Percentiles rank a stretch among this genome's conserved stretches.
Evolutionary conservation across 108 stramenopile genomes (phyloP).

Genomic region (Bacterosira constricta): DNA sequence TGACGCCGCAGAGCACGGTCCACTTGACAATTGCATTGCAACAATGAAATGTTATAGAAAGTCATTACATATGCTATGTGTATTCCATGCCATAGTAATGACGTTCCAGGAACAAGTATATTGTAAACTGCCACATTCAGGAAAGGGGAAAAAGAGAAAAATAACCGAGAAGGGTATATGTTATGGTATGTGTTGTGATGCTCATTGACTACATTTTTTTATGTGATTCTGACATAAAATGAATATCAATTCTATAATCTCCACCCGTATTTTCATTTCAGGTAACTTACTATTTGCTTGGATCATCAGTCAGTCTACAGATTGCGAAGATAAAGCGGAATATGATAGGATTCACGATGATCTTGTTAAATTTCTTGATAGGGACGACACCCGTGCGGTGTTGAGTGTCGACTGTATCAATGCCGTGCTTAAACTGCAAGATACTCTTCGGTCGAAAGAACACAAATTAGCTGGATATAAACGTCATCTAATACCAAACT

Average conservation of each 20-base stretch:
- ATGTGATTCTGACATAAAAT: neutral
- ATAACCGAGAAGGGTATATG: no score
- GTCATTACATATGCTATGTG: neutral
- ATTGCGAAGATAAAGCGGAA: neutral
- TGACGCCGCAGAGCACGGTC: neutral
- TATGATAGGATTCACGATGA: neutral
- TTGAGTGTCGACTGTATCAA: neutral
- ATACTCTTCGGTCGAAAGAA: no score
- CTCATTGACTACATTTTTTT: neutral
- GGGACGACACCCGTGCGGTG: neutral
- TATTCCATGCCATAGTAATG: conserved; percentile 9
- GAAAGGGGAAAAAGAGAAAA: no score
- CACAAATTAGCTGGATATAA: neutral
- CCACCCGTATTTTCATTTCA: neutral
- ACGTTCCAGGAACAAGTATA: neutral
- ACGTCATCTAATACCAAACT: neutral
- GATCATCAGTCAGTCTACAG: neutral
- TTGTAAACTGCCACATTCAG: neutral
- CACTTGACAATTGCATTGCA: neutral
- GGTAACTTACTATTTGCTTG: neutral
- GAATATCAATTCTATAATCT: neutral
- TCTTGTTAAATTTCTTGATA: neutral
- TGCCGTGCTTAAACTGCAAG: neutral
- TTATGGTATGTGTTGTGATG: neutral
- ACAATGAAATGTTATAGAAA: neutral